Conservation (phyloP, 2,329 filamentous ascomycete genomes). For the Fusarium robinianum region DNA sequence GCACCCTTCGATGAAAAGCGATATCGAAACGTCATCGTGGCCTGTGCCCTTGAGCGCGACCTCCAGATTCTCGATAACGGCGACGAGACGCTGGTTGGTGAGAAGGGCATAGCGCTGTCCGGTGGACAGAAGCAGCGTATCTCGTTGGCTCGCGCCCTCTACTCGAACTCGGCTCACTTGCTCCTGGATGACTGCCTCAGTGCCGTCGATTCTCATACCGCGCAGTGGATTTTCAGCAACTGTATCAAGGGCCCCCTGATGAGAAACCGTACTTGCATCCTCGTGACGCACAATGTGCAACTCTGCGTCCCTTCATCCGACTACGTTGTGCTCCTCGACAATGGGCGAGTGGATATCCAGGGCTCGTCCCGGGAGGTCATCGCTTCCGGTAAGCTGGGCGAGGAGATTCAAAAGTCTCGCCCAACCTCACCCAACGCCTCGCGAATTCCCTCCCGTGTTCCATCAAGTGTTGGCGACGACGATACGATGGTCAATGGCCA, state of each 20-base stretch:
- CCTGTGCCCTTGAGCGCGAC: conserved; percentile 89
- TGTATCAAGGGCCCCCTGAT: conserved; percentile 90
- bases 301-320: conserved; percentile 81
- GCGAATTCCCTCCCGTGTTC: conserved; percentile 74
- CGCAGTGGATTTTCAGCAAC: conserved; percentile 96
- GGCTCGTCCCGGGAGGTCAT: conserved; percentile 81
- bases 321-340: conserved; percentile 83
- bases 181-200: conserved; percentile 94
- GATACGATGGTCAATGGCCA: conserved; percentile 58
- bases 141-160: conserved; percentile 93
- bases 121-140: conserved; percentile 98
- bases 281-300: conserved; percentile 95
- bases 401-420: conserved; percentile 76
- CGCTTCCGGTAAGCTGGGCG: conserved; percentile 83
- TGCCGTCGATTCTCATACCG: conserved; percentile 95
- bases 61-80: conserved; percentile 90
- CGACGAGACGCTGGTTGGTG: conserved; percentile 91
- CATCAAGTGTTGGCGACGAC: conserved; percentile 74
- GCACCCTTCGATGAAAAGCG: conserved; percentile 77
- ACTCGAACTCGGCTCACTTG: conserved; percentile 89
- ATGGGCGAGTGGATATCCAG: conserved; percentile 77
- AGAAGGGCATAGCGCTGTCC: conserved; percentile 96
- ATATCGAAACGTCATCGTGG: conserved; percentile 85
- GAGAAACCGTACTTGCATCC: conserved; percentile 84
- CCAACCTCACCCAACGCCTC: conserved; percentile 73